Conservation (phyloP, 1,284 basidiomycete species). For the Leccinum subrobustum region DNA sequence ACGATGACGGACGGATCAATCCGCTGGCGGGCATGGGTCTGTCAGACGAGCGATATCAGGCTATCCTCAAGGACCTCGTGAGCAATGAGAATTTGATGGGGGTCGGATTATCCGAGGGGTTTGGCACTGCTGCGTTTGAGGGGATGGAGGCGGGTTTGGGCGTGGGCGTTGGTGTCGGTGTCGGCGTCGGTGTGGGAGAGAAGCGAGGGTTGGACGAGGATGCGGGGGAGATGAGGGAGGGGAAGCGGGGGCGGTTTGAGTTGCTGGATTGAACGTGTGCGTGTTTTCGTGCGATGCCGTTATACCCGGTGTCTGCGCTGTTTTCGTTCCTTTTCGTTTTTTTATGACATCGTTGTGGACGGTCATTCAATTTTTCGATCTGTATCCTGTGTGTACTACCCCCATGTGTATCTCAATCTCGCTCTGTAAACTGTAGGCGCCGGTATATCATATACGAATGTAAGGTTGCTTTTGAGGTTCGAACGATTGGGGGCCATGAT, state of each 20-base stretch:
- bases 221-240: slow-evolving; percentile 45
- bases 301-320: slow-evolving; percentile 2
- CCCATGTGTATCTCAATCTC: neutral
- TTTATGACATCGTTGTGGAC: slow-evolving; percentile 13
- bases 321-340: neutral
- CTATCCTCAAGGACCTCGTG: slow-evolving; percentile 65
- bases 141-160: slow-evolving; percentile 22
- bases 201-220: slow-evolving; percentile 48
- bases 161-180: slow-evolving; percentile 10
- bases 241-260: slow-evolving; percentile 71
- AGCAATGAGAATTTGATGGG: slow-evolving; percentile 53
- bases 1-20: slow-evolving; percentile 60
- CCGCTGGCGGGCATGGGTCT: slow-evolving; percentile 74
- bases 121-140: slow-evolving; percentile 22
- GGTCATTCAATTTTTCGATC: neutral
- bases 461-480: neutral
- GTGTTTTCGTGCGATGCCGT: neutral
- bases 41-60: slow-evolving; percentile 72
- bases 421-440: neutral
- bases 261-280: slow-evolving; percentile 50
- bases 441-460: neutral
- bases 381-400: neutral
- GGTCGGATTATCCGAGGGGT: slow-evolving; percentile 34
- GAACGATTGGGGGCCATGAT: neutral
- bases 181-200: slow-evolving; percentile 23